Percentiles rank a stretch among this genome's conserved stretches.
phyloP scores from a whole-genome alignment of 2,329 filamentous ascomycete species.

The Aspergillus pseudoviridinutans region DNA sequence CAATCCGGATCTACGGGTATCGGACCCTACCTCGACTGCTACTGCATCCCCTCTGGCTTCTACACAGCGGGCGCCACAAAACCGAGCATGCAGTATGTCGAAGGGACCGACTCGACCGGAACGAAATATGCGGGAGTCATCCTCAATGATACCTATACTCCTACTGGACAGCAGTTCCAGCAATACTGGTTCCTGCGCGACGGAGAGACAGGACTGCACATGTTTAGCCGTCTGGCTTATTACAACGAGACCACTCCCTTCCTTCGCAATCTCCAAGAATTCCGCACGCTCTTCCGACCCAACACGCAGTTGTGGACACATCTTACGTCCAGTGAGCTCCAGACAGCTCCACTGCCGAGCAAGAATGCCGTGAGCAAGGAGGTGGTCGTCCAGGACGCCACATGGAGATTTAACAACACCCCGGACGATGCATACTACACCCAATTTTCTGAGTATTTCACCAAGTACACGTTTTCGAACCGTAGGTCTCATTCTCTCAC shows the following conservation, averaged over 20 bases:
- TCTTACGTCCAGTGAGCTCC: constrained; percentile 53
- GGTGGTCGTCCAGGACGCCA: constrained; percentile 59
- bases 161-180: constrained; percentile 57
- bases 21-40: constrained; percentile 61
- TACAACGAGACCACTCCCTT: constrained; percentile 55
- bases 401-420: constrained; percentile 57
- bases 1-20: constrained; percentile 45
- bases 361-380: constrained; percentile 33
- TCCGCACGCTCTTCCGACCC: constrained; percentile 59
- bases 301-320: constrained; percentile 60
- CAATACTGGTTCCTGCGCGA: constrained; percentile 64
- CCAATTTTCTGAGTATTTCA: constrained; percentile 59
- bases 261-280: constrained; percentile 57
- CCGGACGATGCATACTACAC: constrained; percentile 54
- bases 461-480: constrained; percentile 62
- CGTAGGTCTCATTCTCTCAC: constrained; percentile 17
- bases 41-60: constrained; percentile 56
- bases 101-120: constrained; percentile 48
- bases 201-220: constrained; percentile 60
- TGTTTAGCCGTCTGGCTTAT: constrained; percentile 58
- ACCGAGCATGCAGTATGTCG: constrained; percentile 49
- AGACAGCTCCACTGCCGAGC: constrained; percentile 52
- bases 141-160: constrained; percentile 56
- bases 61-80: constrained; percentile 55
- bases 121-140: constrained; percentile 56